phyloP scores from a whole-genome alignment of 2,329 filamentous ascomycete species.

The Helminthosporium solani region DNA sequence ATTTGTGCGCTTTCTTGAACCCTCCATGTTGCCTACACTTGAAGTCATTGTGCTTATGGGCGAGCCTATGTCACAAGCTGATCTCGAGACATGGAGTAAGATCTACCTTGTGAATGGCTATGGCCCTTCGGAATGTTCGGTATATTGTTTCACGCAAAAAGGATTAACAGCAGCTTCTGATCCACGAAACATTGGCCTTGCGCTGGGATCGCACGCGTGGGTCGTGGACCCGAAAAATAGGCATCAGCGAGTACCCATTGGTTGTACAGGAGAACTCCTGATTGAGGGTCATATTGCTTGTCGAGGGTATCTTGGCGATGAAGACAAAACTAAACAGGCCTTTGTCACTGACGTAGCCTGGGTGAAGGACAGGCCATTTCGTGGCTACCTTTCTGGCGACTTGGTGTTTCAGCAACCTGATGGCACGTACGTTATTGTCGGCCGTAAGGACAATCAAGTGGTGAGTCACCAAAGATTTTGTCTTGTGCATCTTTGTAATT shows the following conservation, averaged over 20 bases:
- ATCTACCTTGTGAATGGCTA: conserved; percentile 28
- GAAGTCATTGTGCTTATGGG: conserved; percentile 42
- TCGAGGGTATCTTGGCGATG: conserved; percentile 26
- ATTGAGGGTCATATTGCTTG: conserved; percentile 55
- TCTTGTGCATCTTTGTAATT: not conserved
- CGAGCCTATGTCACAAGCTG: conserved; percentile 24
- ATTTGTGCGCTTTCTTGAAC: conserved; percentile 31
- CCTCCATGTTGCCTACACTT: conserved; percentile 38
- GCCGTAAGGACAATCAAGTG: conserved; percentile 30
- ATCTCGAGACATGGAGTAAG: conserved; percentile 23
- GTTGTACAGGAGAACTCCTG: conserved; percentile 52
- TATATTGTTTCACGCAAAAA: conserved; percentile 13
- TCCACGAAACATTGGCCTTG: conserved; percentile 26
- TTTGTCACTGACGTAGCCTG: conserved; percentile 24
- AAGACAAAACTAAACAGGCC: conserved; percentile 20
- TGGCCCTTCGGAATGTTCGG: conserved; percentile 28
- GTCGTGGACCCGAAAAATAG: conserved; percentile 39
- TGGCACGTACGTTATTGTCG: conserved; percentile 22
- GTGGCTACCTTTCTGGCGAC: conserved; percentile 27
- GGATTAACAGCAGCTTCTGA: conserved; percentile 12
- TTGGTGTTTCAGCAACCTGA: conserved; percentile 23
- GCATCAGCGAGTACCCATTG: conserved; percentile 24
- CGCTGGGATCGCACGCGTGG: conserved; percentile 31
- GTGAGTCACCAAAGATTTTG: conserved; percentile 8
- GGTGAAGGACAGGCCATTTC: conserved; percentile 10